phyloP scores from a whole-genome alignment of 2,329 filamentous ascomycete species.

The Diplodia intermedia region DNA sequence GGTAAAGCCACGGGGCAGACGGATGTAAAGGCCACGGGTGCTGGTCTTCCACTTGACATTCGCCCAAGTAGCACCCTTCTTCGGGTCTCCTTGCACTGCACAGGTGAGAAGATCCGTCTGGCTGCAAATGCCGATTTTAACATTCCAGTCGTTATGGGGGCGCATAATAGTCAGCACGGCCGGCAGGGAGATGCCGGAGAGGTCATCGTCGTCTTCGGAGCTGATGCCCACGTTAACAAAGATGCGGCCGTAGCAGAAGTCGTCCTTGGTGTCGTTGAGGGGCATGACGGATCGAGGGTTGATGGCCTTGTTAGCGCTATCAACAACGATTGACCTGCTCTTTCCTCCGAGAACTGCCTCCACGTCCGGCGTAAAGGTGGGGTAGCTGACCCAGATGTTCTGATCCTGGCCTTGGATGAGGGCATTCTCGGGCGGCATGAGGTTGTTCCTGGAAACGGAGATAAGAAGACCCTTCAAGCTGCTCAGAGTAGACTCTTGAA shows the following conservation, averaged over 20 bases:
- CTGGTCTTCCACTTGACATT: constrained; percentile 81
- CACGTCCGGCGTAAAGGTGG: constrained; percentile 73
- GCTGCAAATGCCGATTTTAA: constrained; percentile 77
- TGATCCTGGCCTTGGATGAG: constrained; percentile 82
- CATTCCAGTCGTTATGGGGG: constrained; percentile 69
- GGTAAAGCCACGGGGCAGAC: constrained; percentile 76
- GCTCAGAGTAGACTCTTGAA: constrained; percentile 64
- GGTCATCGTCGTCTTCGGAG: constrained; percentile 70
- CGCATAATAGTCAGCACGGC: constrained; percentile 79
- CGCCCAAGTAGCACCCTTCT: constrained; percentile 76
- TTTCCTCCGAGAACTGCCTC: constrained; percentile 70
- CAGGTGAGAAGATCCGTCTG: constrained; percentile 81
- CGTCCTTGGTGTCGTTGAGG: constrained; percentile 73
- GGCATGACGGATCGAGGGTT: constrained; percentile 73
- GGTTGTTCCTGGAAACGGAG: constrained; percentile 84
- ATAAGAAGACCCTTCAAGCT: constrained; percentile 76
- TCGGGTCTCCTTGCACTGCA: constrained; percentile 72
- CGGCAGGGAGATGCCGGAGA: constrained; percentile 72
- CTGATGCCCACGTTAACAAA: constrained; percentile 76
- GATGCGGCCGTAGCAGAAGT: constrained; percentile 81
- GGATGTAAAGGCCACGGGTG: constrained; percentile 69
- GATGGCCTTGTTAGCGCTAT: constrained; percentile 46
- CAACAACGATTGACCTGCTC: constrained; percentile 53
- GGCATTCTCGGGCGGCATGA: constrained; percentile 69
- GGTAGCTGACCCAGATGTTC: constrained; percentile 81